Evolutionary conservation across 2,329 filamentous ascomycete genomes (phyloP), one percentile per base, ranked within the genome.

Genomic region (Chrysoporthe deuterocubensis): DNA sequence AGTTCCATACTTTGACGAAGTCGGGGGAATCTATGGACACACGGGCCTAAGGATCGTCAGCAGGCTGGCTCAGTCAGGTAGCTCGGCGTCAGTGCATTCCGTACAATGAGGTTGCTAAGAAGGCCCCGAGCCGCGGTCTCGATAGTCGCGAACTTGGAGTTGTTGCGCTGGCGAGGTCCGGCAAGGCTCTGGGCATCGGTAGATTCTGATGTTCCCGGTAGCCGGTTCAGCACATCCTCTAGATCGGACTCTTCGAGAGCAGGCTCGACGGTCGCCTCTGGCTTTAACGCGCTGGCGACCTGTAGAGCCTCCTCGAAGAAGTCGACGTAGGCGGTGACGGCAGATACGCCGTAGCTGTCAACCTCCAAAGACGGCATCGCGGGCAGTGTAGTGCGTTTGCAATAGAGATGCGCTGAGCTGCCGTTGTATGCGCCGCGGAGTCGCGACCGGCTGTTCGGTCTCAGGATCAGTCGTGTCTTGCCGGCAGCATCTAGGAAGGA

Each of bases 1-100:
- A 84, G 76, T 97, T 96, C 95, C 95, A 99, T 71, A 98, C 88
- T 69, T 89, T 87, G 62, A 93, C 89, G 75, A 97, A 97, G 0
- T 87, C 84, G 54, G 92, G 89, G 37, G 92, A 88, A 48, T 93
- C 87, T 73, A 97, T 97, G 9, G 88, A 83, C 14, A 87, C 93
- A 50, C 87, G 88, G 56, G 92, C 90, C 92, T 95, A 69, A 13
- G 67, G 34, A 68, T 73, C 70, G 71, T 74, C 71, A 75, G 71
- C 78, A 79, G 71, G 78, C 75, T 72, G 67, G 68, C 57, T 73
- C 71, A 71, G 68, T 64, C 67, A 46, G 50, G 63, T 32, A 59
- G 65, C 58, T 58, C 37, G 52, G 56, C 34, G 44, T 62, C 52
- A 16, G 61, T 26, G 40, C 48, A 11, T 32, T 40, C 75, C 90